Base-by-base conservation (phyloP, 2,329 filamentous ascomycete species). In the Aspergillus cejpii region DNA sequence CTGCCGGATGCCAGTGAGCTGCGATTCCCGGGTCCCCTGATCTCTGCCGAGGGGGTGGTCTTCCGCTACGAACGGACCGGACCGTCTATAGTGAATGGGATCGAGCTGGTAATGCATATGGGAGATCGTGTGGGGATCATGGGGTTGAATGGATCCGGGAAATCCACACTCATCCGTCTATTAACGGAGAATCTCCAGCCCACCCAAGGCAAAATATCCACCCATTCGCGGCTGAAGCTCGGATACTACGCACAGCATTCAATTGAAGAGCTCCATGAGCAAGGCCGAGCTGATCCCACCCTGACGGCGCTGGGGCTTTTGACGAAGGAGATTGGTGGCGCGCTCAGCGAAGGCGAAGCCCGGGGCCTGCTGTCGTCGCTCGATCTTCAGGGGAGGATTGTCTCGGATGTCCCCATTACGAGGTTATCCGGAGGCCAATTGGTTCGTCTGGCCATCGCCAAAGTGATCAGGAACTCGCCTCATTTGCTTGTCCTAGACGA, bases 201-300 rank as follows among this genome's bases (percentile, higher is more conserved):
- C 0, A 78, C 77, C 0, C 71, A 74, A 2, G 85, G 87, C 0
- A 78, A 72, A 0, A 67, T 86, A 1, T 76, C 77, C 0, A 74
- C 73, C 0, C 87, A 94, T 62, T 77, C 87, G 0, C 75, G 86
- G 15, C 70, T 87, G 7, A 81, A 77, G 50, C 65, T 88, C 37
- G 85, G 82, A 1, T 87, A 88, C 59, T 92, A 90, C 65, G 85
- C 85, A 3, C 87, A 94, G 61, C 82, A 89, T 56, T 82, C 84
- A 0, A 84, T 90, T 3, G 84, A 90, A 53, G 73, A 75, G 5
- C 73, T 92, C 5, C 80, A 84, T 51, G 59, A 69, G 1, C 63
- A 78, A 5, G 82, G 79, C 0, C 63, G 61, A 1, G 71, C 76
- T 4, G 66, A 73, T 1, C 71, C 75, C 0, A 60, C 65, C 1